A percentile compares a stretch with the other conserved stretches of the same genome.
phyloP scores from a whole-genome alignment of 2,329 filamentous ascomycete genomes.

The Verticillium longisporum region DNA sequence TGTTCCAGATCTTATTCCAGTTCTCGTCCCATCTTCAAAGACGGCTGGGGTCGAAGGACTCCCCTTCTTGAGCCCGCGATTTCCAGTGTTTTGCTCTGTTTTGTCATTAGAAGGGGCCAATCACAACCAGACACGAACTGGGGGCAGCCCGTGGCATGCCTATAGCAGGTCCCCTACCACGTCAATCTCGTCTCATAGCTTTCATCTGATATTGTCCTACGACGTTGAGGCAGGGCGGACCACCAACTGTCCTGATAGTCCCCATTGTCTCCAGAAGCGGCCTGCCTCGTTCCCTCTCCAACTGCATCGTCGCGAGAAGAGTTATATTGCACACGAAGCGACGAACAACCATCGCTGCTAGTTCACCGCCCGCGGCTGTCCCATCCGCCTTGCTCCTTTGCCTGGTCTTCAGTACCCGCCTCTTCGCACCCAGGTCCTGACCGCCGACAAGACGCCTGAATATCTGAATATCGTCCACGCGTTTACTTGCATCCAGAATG shows the following conservation, averaged over 20 bases:
- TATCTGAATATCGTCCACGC: neutral
- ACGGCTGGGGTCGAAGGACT: neutral
- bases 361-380: neutral
- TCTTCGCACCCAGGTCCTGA: neutral
- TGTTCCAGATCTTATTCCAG: neutral
- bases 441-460: neutral
- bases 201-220: neutral
- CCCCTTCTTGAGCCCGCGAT: neutral
- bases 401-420: neutral
- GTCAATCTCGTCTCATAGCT: neutral
- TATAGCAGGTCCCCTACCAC: neutral
- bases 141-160: neutral
- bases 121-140: neutral
- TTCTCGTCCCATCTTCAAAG: neutral
- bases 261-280: neutral
- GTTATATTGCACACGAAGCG: neutral
- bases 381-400: neutral
- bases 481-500: slow-evolving; percentile 23
- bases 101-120: neutral
- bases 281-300: neutral
- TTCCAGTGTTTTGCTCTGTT: neutral
- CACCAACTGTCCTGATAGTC: neutral
- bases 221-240: neutral
- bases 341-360: neutral
- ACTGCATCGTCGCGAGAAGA: neutral